Conservation (phyloP, 805 yeast genomes). For the Hanseniaspora occidentalis region DNA sequence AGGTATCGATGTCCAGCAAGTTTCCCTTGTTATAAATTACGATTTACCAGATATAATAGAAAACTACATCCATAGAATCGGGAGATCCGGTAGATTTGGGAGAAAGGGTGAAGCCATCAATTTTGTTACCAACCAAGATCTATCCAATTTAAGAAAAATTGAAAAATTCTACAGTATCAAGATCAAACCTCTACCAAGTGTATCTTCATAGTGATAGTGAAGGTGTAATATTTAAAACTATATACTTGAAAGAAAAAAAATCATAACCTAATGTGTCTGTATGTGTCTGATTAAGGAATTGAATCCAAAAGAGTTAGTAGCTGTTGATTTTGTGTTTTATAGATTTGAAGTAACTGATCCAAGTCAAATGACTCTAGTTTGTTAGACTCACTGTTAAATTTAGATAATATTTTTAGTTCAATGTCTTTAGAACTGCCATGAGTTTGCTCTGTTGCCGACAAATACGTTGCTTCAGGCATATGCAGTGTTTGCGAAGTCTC, state of each 20-base stretch:
- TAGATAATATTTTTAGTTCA: constrained; percentile 18
- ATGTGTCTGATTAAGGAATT: neutral
- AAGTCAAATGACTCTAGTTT: constrained; percentile 1
- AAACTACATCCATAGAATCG: constrained; percentile 94
- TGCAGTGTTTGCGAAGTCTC: too few species aligned
- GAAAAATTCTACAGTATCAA: constrained; percentile 84
- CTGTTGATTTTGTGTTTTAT: constrained; percentile 19
- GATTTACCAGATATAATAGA: constrained; percentile 85
- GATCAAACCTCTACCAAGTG: constrained; percentile 26
- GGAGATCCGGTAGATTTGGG: constrained; percentile 98
- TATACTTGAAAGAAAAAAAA: too few species aligned
- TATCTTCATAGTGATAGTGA: neutral
- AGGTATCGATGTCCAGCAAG: constrained; percentile 97
- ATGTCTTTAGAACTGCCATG: constrained; percentile 11
- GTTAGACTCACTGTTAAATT: constrained; percentile 9
- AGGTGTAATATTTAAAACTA: too few species aligned
- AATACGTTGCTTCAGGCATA: too few species aligned
- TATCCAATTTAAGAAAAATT: constrained; percentile 63
- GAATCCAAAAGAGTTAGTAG: constrained; percentile 13
- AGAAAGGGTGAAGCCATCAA: constrained; percentile 97
- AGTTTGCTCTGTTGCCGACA: too few species aligned
- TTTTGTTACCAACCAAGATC: constrained; percentile 75
- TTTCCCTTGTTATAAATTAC: constrained; percentile 86
- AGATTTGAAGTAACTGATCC: constrained; percentile 14
- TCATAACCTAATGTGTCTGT: neutral